Conservation (phyloP, 306 rosid species). For the Luffa aegyptiaca region DNA sequence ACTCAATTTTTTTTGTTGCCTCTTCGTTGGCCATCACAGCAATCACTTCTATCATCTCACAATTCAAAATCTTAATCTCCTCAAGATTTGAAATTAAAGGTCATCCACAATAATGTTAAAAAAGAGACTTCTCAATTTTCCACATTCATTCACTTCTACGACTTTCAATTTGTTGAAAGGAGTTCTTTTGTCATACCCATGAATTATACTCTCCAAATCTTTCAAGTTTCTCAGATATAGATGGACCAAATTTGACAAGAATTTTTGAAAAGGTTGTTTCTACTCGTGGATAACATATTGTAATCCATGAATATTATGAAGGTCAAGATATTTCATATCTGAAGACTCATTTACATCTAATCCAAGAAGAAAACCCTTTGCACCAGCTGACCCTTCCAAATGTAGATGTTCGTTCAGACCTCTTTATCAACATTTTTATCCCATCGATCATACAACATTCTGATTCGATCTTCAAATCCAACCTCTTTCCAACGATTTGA, state of each 20-base stretch:
- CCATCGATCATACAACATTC: neutral
- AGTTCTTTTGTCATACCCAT: neutral
- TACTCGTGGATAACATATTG: neutral
- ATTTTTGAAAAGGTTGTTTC: neutral
- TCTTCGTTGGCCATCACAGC: neutral
- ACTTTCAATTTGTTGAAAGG: neutral
- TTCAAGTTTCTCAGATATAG: neutral
- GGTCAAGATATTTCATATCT: neutral
- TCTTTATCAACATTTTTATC: neutral
- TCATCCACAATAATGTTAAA: neutral
- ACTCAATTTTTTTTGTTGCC: neutral
- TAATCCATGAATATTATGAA: neutral
- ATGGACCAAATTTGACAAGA: neutral
- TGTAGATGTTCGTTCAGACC: conserved; percentile 5
- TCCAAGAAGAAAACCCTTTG: neutral
- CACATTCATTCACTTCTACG: neutral
- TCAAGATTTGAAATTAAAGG: neutral
- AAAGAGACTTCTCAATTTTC: neutral
- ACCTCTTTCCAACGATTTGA: no score
- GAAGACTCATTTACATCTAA: neutral
- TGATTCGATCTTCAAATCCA: neutral
- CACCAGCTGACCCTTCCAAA: neutral
- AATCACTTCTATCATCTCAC: neutral
- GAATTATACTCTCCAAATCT: neutral
- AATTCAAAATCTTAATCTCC: neutral